Base-by-base conservation (phyloP, 257 asterid genomes). In the Echium plantagineum region DNA sequence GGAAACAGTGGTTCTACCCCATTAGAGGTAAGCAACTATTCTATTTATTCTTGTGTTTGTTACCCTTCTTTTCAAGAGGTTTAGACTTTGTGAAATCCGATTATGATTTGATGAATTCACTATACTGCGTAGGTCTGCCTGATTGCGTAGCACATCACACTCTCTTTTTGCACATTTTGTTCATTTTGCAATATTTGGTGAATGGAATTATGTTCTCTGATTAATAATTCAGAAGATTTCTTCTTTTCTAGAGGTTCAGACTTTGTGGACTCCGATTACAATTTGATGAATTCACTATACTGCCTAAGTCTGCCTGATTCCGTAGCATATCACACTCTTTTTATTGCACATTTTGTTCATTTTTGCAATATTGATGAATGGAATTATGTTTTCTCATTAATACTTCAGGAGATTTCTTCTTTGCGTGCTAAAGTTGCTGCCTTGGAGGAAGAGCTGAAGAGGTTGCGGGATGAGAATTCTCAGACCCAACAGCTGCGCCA, bases 371-470 rank as follows among this genome's bases (percentile, higher is more conserved):
- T 63, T 30, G 48, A 52, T 42, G 17, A 21, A 49, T 16, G 35
- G 53, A 54, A 63, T 69, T 10, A 58, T 24, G 52, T 47, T 64
- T 51, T 26, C 48, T 58, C 57, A 53, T 61, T 42, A 54, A 60
- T 59, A 48, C 63, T 67, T 62, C 83, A 80, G 80, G 95, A 82
- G 66, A 79, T 69, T 65, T 69, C 71, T 67, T 73, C 91, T 61
- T 66, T 93, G 60, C 86, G 85, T 15, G 89, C 86, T 52, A 86
- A 78, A 77, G 72, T 80, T 78, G 83, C 81, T 60, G 56, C 79
- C 47, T 66, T 86, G 79, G 96, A 72, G 78, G 99, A 84, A 68
- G 86, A 81, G 65, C 78, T 84, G 55, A 78, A 69, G 81, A 89
- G 78, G 75, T 78, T 63, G 13, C 81, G 70, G 38, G 79, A 81